A percentile compares a stretch with the other conserved stretches of the same genome.
These are phyloP conservation scores for Glycine soja DNA, from an alignment of 306 rosid genomes.

Conservation along the genomic window DNA sequence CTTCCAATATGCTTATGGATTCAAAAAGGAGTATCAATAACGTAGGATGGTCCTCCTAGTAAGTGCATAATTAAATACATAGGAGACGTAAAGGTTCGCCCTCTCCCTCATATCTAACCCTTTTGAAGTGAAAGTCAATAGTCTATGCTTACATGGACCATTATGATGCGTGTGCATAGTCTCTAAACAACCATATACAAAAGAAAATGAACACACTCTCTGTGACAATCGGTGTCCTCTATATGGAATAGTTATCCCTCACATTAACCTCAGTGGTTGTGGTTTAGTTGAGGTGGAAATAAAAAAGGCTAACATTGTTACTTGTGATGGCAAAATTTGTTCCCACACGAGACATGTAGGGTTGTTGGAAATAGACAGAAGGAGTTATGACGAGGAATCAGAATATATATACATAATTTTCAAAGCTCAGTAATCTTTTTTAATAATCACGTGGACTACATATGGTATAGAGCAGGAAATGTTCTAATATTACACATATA, in stretches of 20 bases:
- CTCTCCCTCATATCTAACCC: conserved; percentile 39
- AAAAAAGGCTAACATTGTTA: conserved; percentile 42
- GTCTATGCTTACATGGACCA: conserved; percentile 40
- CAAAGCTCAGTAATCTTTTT: conserved; percentile 27
- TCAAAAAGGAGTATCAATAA: conserved; percentile 31
- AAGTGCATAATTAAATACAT: conserved; percentile 40
- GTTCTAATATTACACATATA: neutral
- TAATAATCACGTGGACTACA: conserved; percentile 48
- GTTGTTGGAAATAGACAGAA: conserved; percentile 50
- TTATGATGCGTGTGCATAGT: conserved; percentile 12
- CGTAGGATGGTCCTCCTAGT: conserved; percentile 50
- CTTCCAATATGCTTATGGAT: conserved; percentile 20
- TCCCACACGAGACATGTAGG: conserved; percentile 43
- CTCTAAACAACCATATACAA: conserved; percentile 33
- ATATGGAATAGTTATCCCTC: conserved; percentile 31
- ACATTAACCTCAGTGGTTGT: conserved; percentile 41
- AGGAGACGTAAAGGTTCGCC: conserved; percentile 39
- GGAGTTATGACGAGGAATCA: conserved; percentile 47
- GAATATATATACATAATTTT: conserved; percentile 37
- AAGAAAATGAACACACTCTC: conserved; percentile 37
- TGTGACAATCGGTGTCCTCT: conserved; percentile 33
- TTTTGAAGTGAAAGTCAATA: conserved; percentile 47
- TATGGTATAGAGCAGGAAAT: conserved; percentile 28
- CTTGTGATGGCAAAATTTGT: conserved; percentile 43
- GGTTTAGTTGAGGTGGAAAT: conserved; percentile 45